Evolutionary conservation across 116 monocot genomes (phyloP).

Genomic region (Dioscorea cayenensis): DNA sequence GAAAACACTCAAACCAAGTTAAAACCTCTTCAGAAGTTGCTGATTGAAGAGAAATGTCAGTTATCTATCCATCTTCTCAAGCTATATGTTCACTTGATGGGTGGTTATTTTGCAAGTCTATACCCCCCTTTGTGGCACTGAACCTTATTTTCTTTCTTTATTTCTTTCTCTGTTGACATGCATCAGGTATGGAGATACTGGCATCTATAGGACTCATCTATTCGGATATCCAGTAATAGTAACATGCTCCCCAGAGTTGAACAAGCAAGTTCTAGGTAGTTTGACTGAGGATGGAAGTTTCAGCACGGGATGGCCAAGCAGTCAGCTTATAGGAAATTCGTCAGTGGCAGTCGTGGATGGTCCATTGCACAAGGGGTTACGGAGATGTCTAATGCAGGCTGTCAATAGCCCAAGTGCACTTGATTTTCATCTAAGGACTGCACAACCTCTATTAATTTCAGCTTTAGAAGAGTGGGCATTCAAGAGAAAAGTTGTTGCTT

Average conservation of each 20-base stretch:
- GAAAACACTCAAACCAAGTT: no score
- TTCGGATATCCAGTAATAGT: slow-evolving; percentile 26
- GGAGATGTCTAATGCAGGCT: slow-evolving; percentile 17
- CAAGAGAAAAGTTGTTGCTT: slow-evolving; percentile 25
- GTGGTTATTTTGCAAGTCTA: not conserved
- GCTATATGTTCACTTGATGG: not conserved
- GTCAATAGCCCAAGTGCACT: slow-evolving; percentile 28
- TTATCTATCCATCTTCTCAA: no score
- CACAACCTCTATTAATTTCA: slow-evolving; percentile 20
- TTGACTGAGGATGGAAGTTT: slow-evolving; percentile 6
- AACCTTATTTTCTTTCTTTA: not conserved
- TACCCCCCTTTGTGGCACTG: not conserved
- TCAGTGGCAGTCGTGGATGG: slow-evolving; percentile 16
- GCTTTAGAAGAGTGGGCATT: slow-evolving; percentile 24
- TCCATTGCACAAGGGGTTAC: slow-evolving; percentile 20
- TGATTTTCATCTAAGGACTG: slow-evolving; percentile 11
- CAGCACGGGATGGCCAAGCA: slow-evolving; percentile 29
- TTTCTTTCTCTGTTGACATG: not conserved
- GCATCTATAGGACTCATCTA: slow-evolving; percentile 27
- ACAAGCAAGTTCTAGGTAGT: slow-evolving; percentile 22
- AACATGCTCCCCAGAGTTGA: slow-evolving; percentile 27
- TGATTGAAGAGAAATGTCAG: no score
- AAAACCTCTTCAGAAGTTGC: no score
- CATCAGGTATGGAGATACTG: slow-evolving; percentile 33
- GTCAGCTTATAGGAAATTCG: slow-evolving; percentile 16